Conservation (phyloP, 768 basidiomycete genomes). For the Auricularia cornea region DNA sequence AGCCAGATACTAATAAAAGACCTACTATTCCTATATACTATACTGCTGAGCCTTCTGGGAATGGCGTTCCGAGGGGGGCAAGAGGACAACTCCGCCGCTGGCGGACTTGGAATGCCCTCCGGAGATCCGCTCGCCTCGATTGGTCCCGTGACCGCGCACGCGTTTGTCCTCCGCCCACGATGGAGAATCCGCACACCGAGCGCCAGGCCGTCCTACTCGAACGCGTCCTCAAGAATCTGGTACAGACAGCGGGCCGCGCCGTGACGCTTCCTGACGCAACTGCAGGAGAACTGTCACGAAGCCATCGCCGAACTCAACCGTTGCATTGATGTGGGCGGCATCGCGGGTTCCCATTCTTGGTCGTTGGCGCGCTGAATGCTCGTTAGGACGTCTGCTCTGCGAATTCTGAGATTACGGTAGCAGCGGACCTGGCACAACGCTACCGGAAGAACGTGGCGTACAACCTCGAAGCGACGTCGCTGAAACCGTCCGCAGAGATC, state of each 20-base stretch:
- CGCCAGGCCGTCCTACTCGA: constrained; percentile 85
- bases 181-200: constrained; percentile 96
- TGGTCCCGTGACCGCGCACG: too few relatives aligned
- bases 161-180: too few relatives aligned
- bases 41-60: too few relatives aligned
- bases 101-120: too few relatives aligned
- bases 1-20: too few relatives aligned
- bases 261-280: constrained; percentile 1
- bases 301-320: constrained; percentile 83
- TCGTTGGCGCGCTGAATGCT: not conserved
- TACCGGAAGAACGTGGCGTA: constrained; percentile 92
- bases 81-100: too few relatives aligned
- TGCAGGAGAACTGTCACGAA: constrained; percentile 87
- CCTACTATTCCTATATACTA: too few relatives aligned
- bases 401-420: constrained; percentile 67
- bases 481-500: constrained; percentile 3
- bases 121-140: too few relatives aligned
- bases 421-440: constrained; percentile 76
- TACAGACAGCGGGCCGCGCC: constrained; percentile 24
- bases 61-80: too few relatives aligned
- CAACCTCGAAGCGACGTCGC: constrained; percentile 58
- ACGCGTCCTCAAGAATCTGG: constrained; percentile 84
- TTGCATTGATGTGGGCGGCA: constrained; percentile 71
- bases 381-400: constrained; percentile 75
- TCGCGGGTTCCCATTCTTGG: not conserved